These are phyloP conservation scores for Tricholoma terreum DNA, from an alignment of 768 basidiomycete species.

Conservation along the genomic window DNA sequence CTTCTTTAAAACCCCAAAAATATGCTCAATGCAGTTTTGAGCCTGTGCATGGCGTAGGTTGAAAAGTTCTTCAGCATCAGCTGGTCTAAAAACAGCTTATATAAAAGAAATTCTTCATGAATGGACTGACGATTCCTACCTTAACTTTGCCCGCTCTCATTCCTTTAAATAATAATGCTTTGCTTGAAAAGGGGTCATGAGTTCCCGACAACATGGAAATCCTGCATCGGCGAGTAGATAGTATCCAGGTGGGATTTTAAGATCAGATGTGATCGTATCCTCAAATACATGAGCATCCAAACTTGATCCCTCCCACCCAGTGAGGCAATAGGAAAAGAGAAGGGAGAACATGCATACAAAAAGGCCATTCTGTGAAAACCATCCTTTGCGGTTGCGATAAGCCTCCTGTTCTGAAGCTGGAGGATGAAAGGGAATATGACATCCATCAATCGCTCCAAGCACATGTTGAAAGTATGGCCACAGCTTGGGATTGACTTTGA, in stretches of 20 bases:
- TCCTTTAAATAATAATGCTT: constrained; percentile 25
- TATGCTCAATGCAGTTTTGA: no score
- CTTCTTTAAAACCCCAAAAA: no score
- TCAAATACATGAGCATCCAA: constrained; percentile 16
- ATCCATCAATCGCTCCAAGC: constrained; percentile 20
- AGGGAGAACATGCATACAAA: no score
- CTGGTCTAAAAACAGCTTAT: no score
- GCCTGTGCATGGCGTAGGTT: no score
- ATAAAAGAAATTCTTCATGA: no score
- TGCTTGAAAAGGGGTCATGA: constrained; percentile 22
- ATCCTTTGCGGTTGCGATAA: no score
- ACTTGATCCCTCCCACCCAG: constrained; percentile 25
- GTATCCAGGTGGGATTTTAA: constrained; percentile 12
- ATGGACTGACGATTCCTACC: no score
- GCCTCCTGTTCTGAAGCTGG: not conserved
- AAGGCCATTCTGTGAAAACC: no score
- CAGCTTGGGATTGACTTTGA: constrained; percentile 18
- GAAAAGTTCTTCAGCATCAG: no score
- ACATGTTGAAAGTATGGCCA: constrained; percentile 22
- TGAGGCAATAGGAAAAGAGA: constrained; percentile 20
- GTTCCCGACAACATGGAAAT: constrained; percentile 18
- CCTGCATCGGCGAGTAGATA: constrained; percentile 15
- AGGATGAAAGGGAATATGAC: constrained; percentile 2
- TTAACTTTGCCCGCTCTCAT: no score
- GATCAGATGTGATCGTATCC: constrained; percentile 8